phyloP scores from a whole-genome alignment of 768 basidiomycete species.

The Chlorophyllum brunneum region DNA sequence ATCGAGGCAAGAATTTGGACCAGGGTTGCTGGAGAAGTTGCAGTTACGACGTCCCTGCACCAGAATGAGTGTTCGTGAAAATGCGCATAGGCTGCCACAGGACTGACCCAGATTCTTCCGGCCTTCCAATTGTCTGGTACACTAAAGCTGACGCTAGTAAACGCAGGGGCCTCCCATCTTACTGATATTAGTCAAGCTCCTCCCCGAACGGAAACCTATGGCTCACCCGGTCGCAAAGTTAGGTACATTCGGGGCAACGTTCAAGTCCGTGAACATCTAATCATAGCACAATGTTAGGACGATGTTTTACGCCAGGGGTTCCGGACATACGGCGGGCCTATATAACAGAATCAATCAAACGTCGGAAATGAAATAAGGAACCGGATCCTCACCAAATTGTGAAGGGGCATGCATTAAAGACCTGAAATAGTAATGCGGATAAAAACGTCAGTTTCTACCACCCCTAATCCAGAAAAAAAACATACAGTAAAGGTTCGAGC shows the following conservation, averaged over 20 bases:
- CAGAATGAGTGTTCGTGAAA: neutral
- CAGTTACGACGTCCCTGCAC: constrained; percentile 58
- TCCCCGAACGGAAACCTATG: neutral
- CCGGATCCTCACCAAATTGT: constrained; percentile 52
- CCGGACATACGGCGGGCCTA: constrained; percentile 34
- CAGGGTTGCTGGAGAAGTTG: constrained; percentile 49
- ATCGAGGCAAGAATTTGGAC: constrained; percentile 56
- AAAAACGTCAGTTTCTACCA: neutral
- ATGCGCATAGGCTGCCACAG: too few relatives aligned
- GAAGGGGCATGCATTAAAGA: constrained; percentile 61
- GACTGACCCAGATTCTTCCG: constrained; percentile 50
- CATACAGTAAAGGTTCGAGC: constrained; percentile 46
- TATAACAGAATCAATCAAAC: neutral
- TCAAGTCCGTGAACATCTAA: constrained; percentile 59
- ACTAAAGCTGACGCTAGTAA: constrained; percentile 37
- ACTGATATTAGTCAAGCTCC: neutral
- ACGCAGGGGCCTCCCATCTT: constrained; percentile 39
- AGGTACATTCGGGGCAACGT: constrained; percentile 45
- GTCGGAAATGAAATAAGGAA: neutral
- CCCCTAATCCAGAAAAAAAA: neutral
- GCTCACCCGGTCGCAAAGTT: constrained; percentile 42
- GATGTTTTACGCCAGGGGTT: neutral
- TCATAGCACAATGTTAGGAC: neutral
- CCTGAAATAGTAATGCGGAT: constrained; percentile 20
- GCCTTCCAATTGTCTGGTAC: constrained; percentile 65